A percentile compares a stretch with the other conserved stretches of the same genome.
Evolutionary conservation across 495 filamentous ascomycete genomes (phyloP).

Genomic region (Collariella sp.): DNA sequence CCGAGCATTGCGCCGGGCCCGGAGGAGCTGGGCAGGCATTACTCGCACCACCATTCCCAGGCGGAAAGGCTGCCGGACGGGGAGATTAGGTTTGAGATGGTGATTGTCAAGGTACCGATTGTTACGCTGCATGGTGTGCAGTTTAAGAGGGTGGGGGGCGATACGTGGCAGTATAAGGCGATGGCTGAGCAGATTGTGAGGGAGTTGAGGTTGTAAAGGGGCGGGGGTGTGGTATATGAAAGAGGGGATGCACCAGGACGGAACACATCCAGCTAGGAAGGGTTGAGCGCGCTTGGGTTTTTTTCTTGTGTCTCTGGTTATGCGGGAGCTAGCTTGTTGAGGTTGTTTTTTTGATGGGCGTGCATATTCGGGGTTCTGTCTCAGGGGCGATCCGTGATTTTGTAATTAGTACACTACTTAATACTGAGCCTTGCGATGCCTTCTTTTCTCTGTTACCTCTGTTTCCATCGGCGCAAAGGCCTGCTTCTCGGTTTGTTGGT

Average conservation of each 20-base stretch:
- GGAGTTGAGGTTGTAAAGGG: conserved; percentile 57
- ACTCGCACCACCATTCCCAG: neutral
- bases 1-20: conserved; percentile 63
- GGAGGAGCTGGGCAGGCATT: conserved; percentile 37
- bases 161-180: conserved; percentile 97
- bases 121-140: conserved; percentile 92
- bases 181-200: conserved; percentile 93
- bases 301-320: neutral
- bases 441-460: neutral
- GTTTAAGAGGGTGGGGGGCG: conserved; percentile 93
- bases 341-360: neutral
- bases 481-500: too few species aligned
- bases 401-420: conserved; percentile 5
- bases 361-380: neutral
- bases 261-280: too few species aligned
- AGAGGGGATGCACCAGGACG: neutral
- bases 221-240: neutral
- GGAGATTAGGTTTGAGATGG: conserved; percentile 84
- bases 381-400: conserved; percentile 4
- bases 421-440: conserved; percentile 4
- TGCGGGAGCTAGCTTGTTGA: neutral
- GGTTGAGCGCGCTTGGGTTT: neutral
- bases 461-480: neutral
- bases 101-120: conserved; percentile 95
- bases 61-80: conserved; percentile 28